A percentile compares a stretch with the other conserved stretches of the same genome.
Conservation (phyloP, 2,329 filamentous ascomycete species). For the Aureobasidium leucospermi region DNA sequence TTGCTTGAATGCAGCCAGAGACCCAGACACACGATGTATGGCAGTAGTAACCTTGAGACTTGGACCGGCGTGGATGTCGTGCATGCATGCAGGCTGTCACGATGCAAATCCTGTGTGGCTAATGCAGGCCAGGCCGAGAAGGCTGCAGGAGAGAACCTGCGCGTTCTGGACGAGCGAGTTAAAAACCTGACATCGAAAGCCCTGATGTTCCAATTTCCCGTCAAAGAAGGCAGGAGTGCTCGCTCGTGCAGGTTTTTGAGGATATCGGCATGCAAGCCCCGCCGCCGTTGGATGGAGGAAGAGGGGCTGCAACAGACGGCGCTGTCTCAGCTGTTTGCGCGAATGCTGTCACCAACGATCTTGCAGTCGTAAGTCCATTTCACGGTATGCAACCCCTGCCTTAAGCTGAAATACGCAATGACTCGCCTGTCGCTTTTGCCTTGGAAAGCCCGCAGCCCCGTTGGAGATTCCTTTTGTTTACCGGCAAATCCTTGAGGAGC, state of each 20-base stretch:
- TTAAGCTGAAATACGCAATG: not conserved
- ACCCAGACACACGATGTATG: not conserved
- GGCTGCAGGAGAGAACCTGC: not conserved
- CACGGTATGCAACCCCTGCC: not conserved
- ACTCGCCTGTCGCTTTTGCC: not conserved
- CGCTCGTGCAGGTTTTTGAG: not conserved
- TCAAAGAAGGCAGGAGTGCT: not conserved
- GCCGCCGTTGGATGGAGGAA: not conserved
- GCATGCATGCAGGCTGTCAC: not conserved
- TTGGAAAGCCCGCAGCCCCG: not conserved
- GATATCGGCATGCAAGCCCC: not conserved
- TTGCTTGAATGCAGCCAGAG: not conserved
- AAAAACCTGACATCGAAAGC: not conserved
- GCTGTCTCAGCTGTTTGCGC: slow-evolving; percentile 3
- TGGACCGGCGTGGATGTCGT: slow-evolving; percentile 4
- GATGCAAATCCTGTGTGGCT: not conserved
- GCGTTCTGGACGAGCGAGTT: not conserved
- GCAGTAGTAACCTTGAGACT: not conserved
- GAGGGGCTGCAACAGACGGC: not conserved
- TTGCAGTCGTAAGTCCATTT: not conserved
- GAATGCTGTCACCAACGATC: not conserved
- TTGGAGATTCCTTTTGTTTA: not conserved
- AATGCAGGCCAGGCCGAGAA: not conserved
- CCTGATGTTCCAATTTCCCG: not conserved
- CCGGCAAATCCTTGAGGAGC: not conserved